Base-by-base conservation (phyloP, 768 basidiomycete species). In the Russula ochroleuca region DNA sequence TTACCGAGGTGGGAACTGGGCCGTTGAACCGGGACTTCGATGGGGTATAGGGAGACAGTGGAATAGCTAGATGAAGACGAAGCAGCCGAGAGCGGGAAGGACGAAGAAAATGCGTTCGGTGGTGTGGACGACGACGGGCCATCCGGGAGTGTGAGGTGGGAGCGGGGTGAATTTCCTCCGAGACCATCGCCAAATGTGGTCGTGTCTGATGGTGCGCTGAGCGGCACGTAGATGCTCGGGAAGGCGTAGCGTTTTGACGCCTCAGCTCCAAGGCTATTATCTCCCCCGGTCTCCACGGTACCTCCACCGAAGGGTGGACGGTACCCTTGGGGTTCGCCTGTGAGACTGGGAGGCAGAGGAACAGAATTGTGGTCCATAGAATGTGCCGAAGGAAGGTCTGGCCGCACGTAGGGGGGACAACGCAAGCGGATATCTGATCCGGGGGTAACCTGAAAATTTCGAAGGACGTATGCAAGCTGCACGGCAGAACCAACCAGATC, bases 401-500 rank as follows among this genome's bases (percentile, higher is more conserved):
- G 11, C 17, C 64, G 67, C 60, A 66, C 31, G 58, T 68, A 68
- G 4, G 61, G 35, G 28, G 58, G 58, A 14, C 59, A 43, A 38
- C 59, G 65, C 58, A 68, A 35, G n/a, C 60, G 65, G 28, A 68
- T 57, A 35, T 67, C 65, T 28, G 65, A 62, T 47, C 62, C 43
- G 1, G 61, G 54, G 37, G 41, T 13, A 9, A 43, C 31, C 23
- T 67, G 66, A n/a, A 67, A 57, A 19, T 57, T 68, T 64, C 78
- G 78, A 25, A 86, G 74, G 54, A 87, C 73, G 62, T 83, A 81
- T 47, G 78, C 75, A 6, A 90, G 77, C 59, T 87, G 85, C 23
- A 78, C 78, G 3, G 84, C 79, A 40, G 85, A 82, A 50, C 89
- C 88, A 47, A 83, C 76, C 54, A 91, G 76, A 49, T 85, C 79